A percentile compares a stretch with the other conserved stretches of the same genome.
These are phyloP conservation scores for Cyberlindnera nakhonratchasimensis DNA, from an alignment of 805 yeast genomes.

Conservation along the genomic window DNA sequence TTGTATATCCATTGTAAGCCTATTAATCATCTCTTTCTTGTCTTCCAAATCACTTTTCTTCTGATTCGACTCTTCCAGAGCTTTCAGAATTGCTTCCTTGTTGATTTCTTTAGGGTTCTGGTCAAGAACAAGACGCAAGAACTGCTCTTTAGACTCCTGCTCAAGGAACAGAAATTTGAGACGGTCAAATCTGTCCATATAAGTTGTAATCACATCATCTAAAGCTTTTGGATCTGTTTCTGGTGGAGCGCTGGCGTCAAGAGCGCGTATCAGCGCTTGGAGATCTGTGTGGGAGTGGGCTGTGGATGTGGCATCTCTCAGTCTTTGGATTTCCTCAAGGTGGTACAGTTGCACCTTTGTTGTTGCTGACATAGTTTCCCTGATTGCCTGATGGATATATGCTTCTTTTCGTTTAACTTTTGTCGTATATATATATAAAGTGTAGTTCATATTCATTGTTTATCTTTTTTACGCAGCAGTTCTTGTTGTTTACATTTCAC, in stretches of 20 bases:
- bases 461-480: slow-evolving; percentile 1
- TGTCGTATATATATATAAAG: not conserved
- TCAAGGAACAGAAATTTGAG: slow-evolving; percentile 65
- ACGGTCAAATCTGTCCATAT: slow-evolving; percentile 39
- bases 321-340: not conserved
- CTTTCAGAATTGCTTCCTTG: slow-evolving; percentile 33
- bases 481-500: slow-evolving; percentile 10
- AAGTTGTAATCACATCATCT: slow-evolving; percentile 36
- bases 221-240: slow-evolving; percentile 31
- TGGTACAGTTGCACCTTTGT: not conserved
- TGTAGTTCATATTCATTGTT: slow-evolving; percentile 1
- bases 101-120: slow-evolving; percentile 29
- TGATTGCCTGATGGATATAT: not conserved
- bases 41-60: slow-evolving; percentile 3
- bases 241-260: slow-evolving; percentile 7
- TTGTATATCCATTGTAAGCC: not conserved
- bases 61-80: slow-evolving; percentile 27
- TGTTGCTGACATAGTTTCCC: not conserved
- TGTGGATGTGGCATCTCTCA: not conserved
- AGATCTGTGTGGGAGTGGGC: slow-evolving; percentile 5
- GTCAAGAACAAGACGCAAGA: slow-evolving; percentile 48
- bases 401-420: not conserved
- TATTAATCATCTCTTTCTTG: slow-evolving; percentile 3
- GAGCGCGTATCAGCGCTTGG: slow-evolving; percentile 10
- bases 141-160: slow-evolving; percentile 68